Evolutionary conservation across 1,284 basidiomycete genomes (phyloP).

Genomic region (Apiotrichum veenhuisii): DNA sequence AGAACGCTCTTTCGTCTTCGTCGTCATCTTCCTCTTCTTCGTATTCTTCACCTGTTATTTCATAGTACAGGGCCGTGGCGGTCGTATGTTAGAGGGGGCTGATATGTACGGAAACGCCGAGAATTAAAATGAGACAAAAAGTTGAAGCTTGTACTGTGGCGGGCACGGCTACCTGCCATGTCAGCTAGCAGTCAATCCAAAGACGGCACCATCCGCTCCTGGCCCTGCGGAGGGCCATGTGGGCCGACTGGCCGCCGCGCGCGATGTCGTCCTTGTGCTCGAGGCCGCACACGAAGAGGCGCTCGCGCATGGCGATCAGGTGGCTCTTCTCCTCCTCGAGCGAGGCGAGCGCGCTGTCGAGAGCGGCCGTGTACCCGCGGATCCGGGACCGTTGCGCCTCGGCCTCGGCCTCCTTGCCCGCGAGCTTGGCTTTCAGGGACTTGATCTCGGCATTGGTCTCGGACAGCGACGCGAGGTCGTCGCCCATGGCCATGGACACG

Average conservation of each 20-base stretch:
- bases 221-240: neutral
- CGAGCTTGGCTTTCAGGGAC: constrained; percentile 3
- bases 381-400: constrained; percentile 1
- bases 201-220: constrained; percentile 4
- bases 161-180: neutral
- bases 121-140: neutral
- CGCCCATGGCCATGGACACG: neutral
- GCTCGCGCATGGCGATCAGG: constrained; percentile 9
- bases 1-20: too few relatives aligned
- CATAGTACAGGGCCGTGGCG: too few relatives aligned
- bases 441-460: constrained; percentile 8
- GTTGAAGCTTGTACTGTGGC: neutral
- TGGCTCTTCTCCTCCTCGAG: constrained; percentile 6
- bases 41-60: too few relatives aligned
- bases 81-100: too few relatives aligned
- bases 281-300: neutral
- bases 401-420: constrained; percentile 1
- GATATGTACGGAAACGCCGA: too few relatives aligned
- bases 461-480: neutral
- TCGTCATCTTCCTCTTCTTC: too few relatives aligned
- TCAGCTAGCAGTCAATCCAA: constrained; percentile 2
- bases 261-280: neutral
- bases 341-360: constrained; percentile 4
- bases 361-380: neutral
- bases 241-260: neutral